These are phyloP conservation scores for Naganishia albida DNA, from an alignment of 1,284 basidiomycete genomes.

Conservation along the genomic window DNA sequence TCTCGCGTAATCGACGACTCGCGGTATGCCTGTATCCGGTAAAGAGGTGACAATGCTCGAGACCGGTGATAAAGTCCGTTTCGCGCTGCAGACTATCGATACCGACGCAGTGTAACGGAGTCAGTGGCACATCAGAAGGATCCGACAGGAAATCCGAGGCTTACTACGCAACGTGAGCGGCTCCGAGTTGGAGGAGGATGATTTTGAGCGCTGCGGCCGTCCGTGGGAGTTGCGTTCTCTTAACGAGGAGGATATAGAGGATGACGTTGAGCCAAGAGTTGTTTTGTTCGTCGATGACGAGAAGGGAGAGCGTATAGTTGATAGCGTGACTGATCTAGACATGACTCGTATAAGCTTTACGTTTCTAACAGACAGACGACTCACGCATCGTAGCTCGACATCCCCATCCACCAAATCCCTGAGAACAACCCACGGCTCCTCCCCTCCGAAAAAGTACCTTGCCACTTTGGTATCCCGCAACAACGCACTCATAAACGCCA, in stretches of 20 bases:
- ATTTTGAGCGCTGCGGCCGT: slow-evolving; percentile 5
- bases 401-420: slow-evolving; percentile 2
- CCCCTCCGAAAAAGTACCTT: slow-evolving; percentile 5
- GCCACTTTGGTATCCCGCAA: slow-evolving; percentile 12
- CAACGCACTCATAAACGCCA: slow-evolving; percentile 16
- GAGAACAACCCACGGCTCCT: slow-evolving; percentile 11
- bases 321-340: slow-evolving; percentile 13
- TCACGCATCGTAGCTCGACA: slow-evolving; percentile 6
- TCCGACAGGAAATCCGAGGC: too few species aligned
- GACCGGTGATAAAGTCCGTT: slow-evolving; percentile 16
- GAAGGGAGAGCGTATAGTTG: slow-evolving; percentile 13
- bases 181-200: slow-evolving; percentile 8
- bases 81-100: slow-evolving; percentile 13
- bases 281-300: slow-evolving; percentile 13
- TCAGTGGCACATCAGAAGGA: too few species aligned
- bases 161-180: slow-evolving; percentile 15
- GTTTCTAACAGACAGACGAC: background rate
- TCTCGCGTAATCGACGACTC: background rate
- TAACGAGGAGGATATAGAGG: slow-evolving; percentile 13
- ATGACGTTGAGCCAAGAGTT: slow-evolving; percentile 19
- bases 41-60: slow-evolving; percentile 16
- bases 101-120: too few species aligned
- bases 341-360: background rate
- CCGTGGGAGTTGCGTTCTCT: background rate
- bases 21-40: slow-evolving; percentile 3